A percentile compares a stretch with the other conserved stretches of the same genome.
These are phyloP conservation scores for Acanthamoeba culbertsoni DNA, from an alignment of 208 protist species.

Conservation along the genomic window DNA sequence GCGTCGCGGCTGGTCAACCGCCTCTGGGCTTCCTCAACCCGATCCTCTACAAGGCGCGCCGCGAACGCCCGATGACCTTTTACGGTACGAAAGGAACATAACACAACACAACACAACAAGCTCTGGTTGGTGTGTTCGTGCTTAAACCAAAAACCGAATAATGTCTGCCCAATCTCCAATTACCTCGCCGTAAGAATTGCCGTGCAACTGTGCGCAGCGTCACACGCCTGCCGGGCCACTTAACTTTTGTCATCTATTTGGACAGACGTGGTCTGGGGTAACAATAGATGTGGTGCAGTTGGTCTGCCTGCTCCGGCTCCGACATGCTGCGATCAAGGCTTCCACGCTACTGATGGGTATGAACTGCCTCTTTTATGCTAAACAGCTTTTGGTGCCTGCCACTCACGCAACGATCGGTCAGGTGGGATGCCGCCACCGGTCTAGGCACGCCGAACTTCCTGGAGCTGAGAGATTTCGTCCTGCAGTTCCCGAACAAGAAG, in stretches of 20 bases:
- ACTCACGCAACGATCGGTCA: neutral
- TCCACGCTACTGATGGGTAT: neutral
- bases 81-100: neutral
- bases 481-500: neutral
- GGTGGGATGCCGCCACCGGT: conserved; percentile 24
- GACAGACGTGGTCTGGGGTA: neutral
- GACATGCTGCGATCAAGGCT: neutral
- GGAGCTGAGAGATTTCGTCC: neutral
- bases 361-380: neutral
- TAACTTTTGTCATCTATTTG: neutral
- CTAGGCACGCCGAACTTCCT: conserved; percentile 42
- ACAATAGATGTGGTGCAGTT: neutral
- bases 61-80: conserved; percentile 6
- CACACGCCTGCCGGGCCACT: no score
- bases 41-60: conserved; percentile 3
- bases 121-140: no score
- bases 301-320: neutral
- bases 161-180: neutral
- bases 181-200: neutral
- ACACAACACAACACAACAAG: no score
- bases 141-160: no score
- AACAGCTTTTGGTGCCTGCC: neutral
- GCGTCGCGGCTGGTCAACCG: neutral
- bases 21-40: conserved; percentile 36
- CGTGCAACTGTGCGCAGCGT: no score